phyloP scores from a whole-genome alignment of 1,284 basidiomycete genomes.

The Malassezia vespertilionis region DNA sequence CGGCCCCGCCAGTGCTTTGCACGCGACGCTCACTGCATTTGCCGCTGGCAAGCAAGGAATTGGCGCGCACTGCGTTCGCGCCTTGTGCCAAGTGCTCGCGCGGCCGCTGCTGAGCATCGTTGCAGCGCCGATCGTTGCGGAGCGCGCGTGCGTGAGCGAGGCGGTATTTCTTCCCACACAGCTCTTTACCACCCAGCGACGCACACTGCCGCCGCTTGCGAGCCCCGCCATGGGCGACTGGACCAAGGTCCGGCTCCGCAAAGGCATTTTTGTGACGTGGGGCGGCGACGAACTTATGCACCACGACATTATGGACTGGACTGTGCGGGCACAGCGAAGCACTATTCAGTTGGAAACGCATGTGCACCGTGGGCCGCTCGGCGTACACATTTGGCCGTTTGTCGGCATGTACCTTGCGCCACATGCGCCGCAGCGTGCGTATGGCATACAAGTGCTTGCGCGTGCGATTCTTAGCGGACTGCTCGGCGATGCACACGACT shows the following conservation, averaged over 20 bases:
- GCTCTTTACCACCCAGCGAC: constrained; percentile 15
- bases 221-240: constrained; percentile 40
- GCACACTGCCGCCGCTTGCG: constrained; percentile 29
- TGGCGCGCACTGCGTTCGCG: too few relatives aligned
- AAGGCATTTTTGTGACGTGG: constrained; percentile 36
- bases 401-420: constrained; percentile 42
- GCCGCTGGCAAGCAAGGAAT: too few relatives aligned
- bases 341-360: constrained; percentile 26
- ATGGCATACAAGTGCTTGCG: constrained; percentile 37
- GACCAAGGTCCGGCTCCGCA: constrained; percentile 25
- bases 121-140: neutral
- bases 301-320: constrained; percentile 38
- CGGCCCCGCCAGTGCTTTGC: constrained; percentile 19
- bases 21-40: neutral
- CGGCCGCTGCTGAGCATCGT: constrained; percentile 4
- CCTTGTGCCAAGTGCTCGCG: neutral
- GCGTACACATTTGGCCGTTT: constrained; percentile 46
- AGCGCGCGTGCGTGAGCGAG: neutral
- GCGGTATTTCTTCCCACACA: neutral
- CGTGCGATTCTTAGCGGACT: constrained; percentile 21
- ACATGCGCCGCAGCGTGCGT: constrained; percentile 32
- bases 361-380: constrained; percentile 35
- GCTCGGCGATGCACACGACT: neutral
- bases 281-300: constrained; percentile 39
- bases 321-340: constrained; percentile 9